Percentiles rank a stretch among this genome's conserved stretches.
phyloP scores from a whole-genome alignment of 805 yeast genomes.

The Candida xyloterini region DNA sequence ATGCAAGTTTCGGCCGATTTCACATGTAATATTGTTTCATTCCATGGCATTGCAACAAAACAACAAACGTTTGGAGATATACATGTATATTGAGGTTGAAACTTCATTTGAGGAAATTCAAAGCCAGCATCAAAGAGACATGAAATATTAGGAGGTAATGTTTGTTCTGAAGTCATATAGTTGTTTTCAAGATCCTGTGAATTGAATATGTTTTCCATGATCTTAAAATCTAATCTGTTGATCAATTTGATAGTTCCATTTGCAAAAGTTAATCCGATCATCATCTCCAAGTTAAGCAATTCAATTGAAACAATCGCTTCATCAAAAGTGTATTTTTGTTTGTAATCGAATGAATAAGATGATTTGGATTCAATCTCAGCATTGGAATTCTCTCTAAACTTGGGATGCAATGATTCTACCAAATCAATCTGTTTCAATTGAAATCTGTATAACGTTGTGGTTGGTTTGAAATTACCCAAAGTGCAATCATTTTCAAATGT shows the following conservation, averaged over 20 bases:
- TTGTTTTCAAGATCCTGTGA: constrained; percentile 3
- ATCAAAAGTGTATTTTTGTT: constrained; percentile 25
- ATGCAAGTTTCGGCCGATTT: constrained; percentile 22
- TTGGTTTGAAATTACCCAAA: constrained; percentile 9
- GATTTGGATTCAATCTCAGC: constrained; percentile 7
- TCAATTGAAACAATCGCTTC: constrained; percentile 30
- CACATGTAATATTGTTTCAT: constrained; percentile 22
- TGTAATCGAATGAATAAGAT: constrained; percentile 15
- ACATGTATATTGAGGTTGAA: constrained; percentile 35
- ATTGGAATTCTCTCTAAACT: constrained; percentile 25
- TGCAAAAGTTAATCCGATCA: constrained; percentile 38
- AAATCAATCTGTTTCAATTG: constrained; percentile 20
- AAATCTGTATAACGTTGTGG: constrained; percentile 28
- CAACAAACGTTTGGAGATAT: constrained; percentile 54
- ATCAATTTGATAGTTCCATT: constrained; percentile 47
- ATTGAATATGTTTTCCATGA: constrained; percentile 19
- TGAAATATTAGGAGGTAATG: constrained; percentile 35
- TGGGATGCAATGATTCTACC: constrained; percentile 21
- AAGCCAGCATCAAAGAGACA: constrained; percentile 56
- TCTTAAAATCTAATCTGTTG: constrained; percentile 35
- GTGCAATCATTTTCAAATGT: constrained; percentile 35
- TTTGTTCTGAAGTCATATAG: constrained; percentile 5
- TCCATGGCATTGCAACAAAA: constrained; percentile 31
- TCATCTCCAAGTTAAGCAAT: constrained; percentile 38
- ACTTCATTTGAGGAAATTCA: constrained; percentile 38